These are phyloP conservation scores for Chalciporus sphaerocephalus DNA, from an alignment of 768 basidiomycete species.

Conservation along the genomic window DNA sequence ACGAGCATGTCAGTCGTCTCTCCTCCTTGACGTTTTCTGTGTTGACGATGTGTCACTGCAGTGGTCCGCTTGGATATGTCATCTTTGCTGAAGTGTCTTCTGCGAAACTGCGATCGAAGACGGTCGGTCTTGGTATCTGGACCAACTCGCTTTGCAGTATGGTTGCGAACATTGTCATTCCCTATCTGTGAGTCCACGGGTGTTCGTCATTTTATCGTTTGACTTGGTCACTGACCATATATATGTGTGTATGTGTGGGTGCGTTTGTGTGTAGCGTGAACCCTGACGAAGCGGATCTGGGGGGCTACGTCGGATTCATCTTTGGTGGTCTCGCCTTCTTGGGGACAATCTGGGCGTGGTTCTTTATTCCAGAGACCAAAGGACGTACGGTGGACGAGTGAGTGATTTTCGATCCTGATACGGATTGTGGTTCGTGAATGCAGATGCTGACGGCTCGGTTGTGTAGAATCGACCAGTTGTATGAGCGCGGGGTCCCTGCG, in stretches of 20 bases:
- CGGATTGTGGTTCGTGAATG: neutral
- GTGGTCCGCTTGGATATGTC: constrained; percentile 27
- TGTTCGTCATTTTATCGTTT: neutral
- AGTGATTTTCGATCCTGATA: constrained; percentile 2
- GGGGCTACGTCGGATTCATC: constrained; percentile 28
- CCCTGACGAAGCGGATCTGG: constrained; percentile 25
- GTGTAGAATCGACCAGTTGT: constrained; percentile 28
- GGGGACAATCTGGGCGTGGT: constrained; percentile 24
- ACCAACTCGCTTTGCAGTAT: constrained; percentile 24
- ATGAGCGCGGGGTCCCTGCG: constrained; percentile 28
- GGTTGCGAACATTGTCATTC: constrained; percentile 25
- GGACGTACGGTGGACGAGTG: constrained; percentile 29
- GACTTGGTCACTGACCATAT: neutral
- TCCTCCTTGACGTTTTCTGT: neutral
- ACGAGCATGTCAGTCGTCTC: constrained; percentile 18
- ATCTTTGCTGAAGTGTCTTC: constrained; percentile 29
- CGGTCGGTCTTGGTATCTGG: constrained; percentile 25
- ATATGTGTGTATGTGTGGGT: no score
- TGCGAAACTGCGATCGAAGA: constrained; percentile 29
- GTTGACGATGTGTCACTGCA: neutral
- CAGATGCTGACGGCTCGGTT: neutral
- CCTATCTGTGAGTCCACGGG: constrained; percentile 22
- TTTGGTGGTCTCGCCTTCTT: constrained; percentile 23
- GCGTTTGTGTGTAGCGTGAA: constrained; percentile 23
- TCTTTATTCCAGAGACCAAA: constrained; percentile 27